These are phyloP conservation scores for Zizania palustris DNA, from an alignment of 202 grass and related monocot genomes.

Conservation along the genomic window DNA sequence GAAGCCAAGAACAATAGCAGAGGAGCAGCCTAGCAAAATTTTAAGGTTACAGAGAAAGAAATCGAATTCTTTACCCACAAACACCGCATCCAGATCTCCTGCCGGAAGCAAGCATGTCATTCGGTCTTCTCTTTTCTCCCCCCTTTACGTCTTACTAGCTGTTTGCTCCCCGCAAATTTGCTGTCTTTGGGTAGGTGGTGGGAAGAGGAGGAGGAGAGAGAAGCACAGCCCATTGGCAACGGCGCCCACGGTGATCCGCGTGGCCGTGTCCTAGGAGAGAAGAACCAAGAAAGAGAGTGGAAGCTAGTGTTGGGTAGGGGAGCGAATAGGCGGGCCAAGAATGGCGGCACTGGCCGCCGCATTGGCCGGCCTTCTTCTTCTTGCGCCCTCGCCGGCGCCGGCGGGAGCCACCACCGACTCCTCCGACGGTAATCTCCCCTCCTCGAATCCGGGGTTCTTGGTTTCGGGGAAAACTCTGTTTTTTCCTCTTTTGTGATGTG, in stretches of 20 bases:
- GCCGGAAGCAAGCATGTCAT: slow-evolving; percentile 51
- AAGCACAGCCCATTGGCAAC: slow-evolving; percentile 11
- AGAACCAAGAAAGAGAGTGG: slow-evolving; percentile 16
- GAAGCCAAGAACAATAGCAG: not conserved
- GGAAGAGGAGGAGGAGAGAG: slow-evolving; percentile 4
- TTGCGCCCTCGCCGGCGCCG: slow-evolving; percentile 40
- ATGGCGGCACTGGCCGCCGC: slow-evolving; percentile 63
- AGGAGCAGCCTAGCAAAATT: slow-evolving; percentile 8
- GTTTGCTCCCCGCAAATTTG: slow-evolving; percentile 25
- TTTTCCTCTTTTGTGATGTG: not conserved
- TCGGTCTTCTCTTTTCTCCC: slow-evolving; percentile 31
- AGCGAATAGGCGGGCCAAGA: slow-evolving; percentile 15
- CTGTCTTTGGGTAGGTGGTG: slow-evolving; percentile 32
- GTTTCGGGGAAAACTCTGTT: not conserved
- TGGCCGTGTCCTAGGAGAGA: slow-evolving; percentile 32
- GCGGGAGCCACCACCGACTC: slow-evolving; percentile 69
- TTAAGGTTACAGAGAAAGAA: slow-evolving; percentile 6
- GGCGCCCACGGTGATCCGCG: slow-evolving; percentile 49
- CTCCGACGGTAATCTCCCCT: slow-evolving; percentile 60
- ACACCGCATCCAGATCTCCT: slow-evolving; percentile 51
- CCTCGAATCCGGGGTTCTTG: slow-evolving; percentile 13
- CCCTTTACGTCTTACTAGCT: slow-evolving; percentile 12
- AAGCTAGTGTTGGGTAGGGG: not conserved
- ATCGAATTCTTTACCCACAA: slow-evolving; percentile 38
- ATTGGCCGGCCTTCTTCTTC: slow-evolving; percentile 45